A percentile compares a stretch with the other conserved stretches of the same genome.
Conservation (phyloP, 306 rosid species). For the Vigna trinervia region DNA sequence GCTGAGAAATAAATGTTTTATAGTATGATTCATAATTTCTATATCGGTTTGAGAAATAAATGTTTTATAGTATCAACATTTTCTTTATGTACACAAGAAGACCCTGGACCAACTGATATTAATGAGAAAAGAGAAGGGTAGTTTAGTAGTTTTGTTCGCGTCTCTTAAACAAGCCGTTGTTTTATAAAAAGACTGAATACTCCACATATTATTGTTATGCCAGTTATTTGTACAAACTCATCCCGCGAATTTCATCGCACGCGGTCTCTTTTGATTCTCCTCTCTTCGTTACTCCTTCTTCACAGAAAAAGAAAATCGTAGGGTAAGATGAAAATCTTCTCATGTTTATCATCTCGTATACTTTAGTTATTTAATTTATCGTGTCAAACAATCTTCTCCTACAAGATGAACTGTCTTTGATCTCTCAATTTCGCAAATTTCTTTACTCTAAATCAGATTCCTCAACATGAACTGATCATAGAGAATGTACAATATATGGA, state of each 20-base stretch:
- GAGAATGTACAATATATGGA: too few relatives aligned
- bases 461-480: background rate
- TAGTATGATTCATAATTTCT: too few relatives aligned
- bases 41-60: too few relatives aligned
- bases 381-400: background rate
- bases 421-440: too few relatives aligned
- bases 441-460: background rate
- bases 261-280: conserved; percentile 32
- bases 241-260: conserved; percentile 31
- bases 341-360: background rate
- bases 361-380: background rate
- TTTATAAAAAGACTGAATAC: conserved; percentile 45
- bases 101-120: background rate
- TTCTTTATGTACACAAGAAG: background rate
- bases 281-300: background rate
- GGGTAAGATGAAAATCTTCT: conserved; percentile 23
- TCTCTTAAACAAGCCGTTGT: conserved; percentile 42
- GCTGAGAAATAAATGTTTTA: too few relatives aligned
- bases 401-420: background rate
- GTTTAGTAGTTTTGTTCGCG: conserved; percentile 43
- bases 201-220: conserved; percentile 35
- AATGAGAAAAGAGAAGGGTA: conserved; percentile 43
- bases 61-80: too few relatives aligned
- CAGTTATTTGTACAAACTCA: background rate
- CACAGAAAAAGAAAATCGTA: background rate